Conservation (phyloP, 495 filamentous ascomycete genomes). For the Neurospora sp. region DNA sequence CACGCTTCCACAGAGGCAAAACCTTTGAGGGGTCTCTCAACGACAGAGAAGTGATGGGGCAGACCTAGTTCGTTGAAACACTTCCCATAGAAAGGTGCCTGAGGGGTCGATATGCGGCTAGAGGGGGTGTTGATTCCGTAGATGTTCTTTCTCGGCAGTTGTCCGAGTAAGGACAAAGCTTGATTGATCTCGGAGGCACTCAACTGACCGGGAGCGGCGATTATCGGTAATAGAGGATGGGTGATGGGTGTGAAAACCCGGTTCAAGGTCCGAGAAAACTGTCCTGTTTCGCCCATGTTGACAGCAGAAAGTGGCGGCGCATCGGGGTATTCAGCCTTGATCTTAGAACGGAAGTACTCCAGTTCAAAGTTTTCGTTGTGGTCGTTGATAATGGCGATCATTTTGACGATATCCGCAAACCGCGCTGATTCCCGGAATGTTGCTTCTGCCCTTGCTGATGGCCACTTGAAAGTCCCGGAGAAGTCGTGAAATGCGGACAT, state of each 20-base stretch:
- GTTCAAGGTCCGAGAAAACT: slow-evolving; percentile 70
- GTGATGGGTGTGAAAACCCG: slow-evolving; percentile 80
- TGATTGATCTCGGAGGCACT: slow-evolving; percentile 76
- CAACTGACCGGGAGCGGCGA: slow-evolving; percentile 74
- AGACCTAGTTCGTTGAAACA: slow-evolving; percentile 80
- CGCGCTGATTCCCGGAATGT: slow-evolving; percentile 59
- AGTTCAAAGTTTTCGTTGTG: slow-evolving; percentile 79
- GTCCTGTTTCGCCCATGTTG: slow-evolving; percentile 77
- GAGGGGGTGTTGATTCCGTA: slow-evolving; percentile 65
- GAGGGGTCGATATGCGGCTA: slow-evolving; percentile 49
- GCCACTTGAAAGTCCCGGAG: slow-evolving; percentile 73
- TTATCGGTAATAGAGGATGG: slow-evolving; percentile 71
- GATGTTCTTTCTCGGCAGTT: slow-evolving; percentile 66
- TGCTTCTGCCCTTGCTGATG: slow-evolving; percentile 53
- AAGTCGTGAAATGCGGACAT: slow-evolving; percentile 86
- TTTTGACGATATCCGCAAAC: slow-evolving; percentile 78
- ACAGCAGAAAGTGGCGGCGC: slow-evolving; percentile 65
- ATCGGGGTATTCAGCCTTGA: slow-evolving; percentile 52
- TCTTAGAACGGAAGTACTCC: slow-evolving; percentile 74
- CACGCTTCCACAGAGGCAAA: slow-evolving; percentile 50
- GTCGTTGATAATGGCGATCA: slow-evolving; percentile 71
- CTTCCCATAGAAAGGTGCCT: slow-evolving; percentile 78
- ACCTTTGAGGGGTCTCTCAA: slow-evolving; percentile 56
- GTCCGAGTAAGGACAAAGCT: slow-evolving; percentile 66
- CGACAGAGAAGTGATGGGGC: slow-evolving; percentile 68